Evolutionary conservation across 75 land plant species (phyloP).

Genomic region (Cunninghamia lanceolata): DNA sequence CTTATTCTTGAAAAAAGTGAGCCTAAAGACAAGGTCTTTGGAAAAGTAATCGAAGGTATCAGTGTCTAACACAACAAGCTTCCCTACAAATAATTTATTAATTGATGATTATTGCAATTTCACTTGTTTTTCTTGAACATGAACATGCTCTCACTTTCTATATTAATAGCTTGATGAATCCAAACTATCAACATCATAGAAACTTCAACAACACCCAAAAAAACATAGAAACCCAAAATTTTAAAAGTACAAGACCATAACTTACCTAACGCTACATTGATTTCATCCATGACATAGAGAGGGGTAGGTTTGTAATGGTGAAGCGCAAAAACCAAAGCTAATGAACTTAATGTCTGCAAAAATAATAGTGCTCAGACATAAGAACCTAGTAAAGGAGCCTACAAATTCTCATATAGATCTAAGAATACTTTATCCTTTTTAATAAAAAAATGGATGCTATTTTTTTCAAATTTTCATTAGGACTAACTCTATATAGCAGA

Average conservation of each 20-base stretch:
- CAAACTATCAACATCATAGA: not conserved
- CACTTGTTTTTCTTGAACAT: not conserved
- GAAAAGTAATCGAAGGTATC: not conserved
- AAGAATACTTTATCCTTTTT: not conserved
- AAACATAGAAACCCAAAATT: not conserved
- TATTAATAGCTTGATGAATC: not conserved
- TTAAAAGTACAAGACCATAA: not conserved
- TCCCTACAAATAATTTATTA: not conserved
- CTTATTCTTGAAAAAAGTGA: not conserved
- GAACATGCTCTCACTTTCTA: not conserved
- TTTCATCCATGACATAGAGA: conserved; percentile 98
- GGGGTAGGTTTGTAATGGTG: conserved; percentile 99
- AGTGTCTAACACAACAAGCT: not conserved
- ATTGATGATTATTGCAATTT: not conserved
- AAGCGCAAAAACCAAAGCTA: conserved; percentile 96
- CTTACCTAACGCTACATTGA: conserved; percentile 95
- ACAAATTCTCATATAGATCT: not conserved
- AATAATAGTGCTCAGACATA: not conserved
- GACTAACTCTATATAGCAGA: not conserved
- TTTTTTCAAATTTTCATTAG: not conserved
- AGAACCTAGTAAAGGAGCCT: not conserved
- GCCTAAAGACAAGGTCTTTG: not conserved
- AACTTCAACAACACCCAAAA: not conserved
- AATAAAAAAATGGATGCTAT: not conserved
- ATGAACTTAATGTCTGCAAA: conserved; percentile 85